Evolutionary conservation across 352 stramenopile species (phyloP), one percentile per base, ranked within the genome.

Genomic region (Phytophthora hybrid): DNA sequence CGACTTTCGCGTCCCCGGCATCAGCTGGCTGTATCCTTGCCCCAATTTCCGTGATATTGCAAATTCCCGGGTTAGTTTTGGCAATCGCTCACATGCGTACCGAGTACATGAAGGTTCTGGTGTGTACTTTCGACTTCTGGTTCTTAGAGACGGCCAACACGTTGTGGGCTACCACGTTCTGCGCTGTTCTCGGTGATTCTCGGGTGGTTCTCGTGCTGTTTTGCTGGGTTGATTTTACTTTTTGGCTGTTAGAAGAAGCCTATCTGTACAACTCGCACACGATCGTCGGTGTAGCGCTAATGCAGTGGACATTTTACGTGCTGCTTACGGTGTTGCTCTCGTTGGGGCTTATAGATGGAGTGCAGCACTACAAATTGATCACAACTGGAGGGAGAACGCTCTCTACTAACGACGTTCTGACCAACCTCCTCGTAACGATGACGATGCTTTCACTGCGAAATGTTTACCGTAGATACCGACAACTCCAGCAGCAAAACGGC

Each of bases 11-110:
- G 16, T 13, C 34, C 26, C 37, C 57, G 18, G 57, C 16, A 14
- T 29, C 5, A 19, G 26, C 41, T n/a, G 57, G 57, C 2, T 10
- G 37, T 5, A 16, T 52, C 10, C 57, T 63, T 39, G 57, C 57
- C 31, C 57, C 57, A 10, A 52, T 63, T 10, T 63, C 57, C 14
- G 57, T 63, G 10, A 4, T 63, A 16, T 16, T 63, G 39, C 57
- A 63, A 13, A 34, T 63, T 10, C 41, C n/a, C n/a, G 37, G 57
- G 2, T 9, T 63, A 37, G 10, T 63, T 9, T 26, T 32, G 5
- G 26, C 37, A 21, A 19, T 26, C 34, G 39, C 57, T 23, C 57
- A 63, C 16, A 21, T 53, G n/a, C 34, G 57, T 5, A 63, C 39
- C 2, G 37, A 53, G 16, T 63, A 63, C 57, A 26, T 63, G 10